Evolutionary conservation across 2,329 filamentous ascomycete genomes (phyloP).

Genomic region (Colletotrichum sojae): DNA sequence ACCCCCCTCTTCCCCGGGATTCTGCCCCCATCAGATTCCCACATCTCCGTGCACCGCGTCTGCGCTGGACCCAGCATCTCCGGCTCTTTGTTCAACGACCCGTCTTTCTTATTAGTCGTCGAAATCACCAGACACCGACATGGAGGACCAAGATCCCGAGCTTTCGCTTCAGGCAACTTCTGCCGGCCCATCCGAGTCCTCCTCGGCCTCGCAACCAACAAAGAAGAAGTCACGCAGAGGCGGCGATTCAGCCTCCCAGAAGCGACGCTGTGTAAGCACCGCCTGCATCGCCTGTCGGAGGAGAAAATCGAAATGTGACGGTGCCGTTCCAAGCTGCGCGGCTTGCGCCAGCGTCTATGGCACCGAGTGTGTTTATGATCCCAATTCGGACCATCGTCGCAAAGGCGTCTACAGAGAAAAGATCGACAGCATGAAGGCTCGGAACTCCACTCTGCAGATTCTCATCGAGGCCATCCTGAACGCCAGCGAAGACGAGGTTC

Average conservation of each 20-base stretch:
- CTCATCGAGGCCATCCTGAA: slow-evolving; percentile 94
- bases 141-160: slow-evolving; percentile 29
- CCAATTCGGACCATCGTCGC: slow-evolving; percentile 93
- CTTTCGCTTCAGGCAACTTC: slow-evolving; percentile 4
- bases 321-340: slow-evolving; percentile 90
- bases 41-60: slow-evolving; percentile 30
- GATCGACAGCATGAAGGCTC: slow-evolving; percentile 87
- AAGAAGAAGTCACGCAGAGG: slow-evolving; percentile 66
- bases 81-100: slow-evolving; percentile 7
- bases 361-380: slow-evolving; percentile 93
- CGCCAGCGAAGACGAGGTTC: slow-evolving; percentile 88
- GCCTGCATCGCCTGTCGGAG: slow-evolving; percentile 85
- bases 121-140: slow-evolving; percentile 1
- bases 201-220: slow-evolving; percentile 33
- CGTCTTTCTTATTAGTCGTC: slow-evolving; percentile 6
- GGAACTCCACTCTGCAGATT: slow-evolving; percentile 90
- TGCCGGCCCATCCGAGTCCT: slow-evolving; percentile 9
- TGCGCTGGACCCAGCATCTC: slow-evolving; percentile 21
- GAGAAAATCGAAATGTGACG: slow-evolving; percentile 91
- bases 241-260: slow-evolving; percentile 65
- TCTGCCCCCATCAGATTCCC: slow-evolving; percentile 27
- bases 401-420: slow-evolving; percentile 98
- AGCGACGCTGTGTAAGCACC: slow-evolving; percentile 86
- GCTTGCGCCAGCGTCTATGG: slow-evolving; percentile 96
- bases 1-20: slow-evolving; percentile 20